These are phyloP conservation scores for Diaporthe humulicola DNA, from an alignment of 2,329 filamentous ascomycete species.

Conservation along the genomic window DNA sequence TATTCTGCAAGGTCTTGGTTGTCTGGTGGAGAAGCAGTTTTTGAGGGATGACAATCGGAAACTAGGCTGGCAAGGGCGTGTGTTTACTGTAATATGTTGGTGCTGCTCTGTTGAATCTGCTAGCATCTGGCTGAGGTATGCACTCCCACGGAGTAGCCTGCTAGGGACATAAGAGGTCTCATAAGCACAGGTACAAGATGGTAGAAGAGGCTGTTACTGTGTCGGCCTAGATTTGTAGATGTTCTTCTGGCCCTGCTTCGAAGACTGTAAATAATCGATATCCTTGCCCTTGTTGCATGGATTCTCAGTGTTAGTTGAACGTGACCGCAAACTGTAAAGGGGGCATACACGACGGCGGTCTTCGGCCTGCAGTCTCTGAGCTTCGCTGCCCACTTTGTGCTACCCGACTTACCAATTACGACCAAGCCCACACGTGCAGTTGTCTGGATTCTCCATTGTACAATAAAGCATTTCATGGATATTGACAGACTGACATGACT, in stretches of 20 bases:
- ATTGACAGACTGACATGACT: neutral
- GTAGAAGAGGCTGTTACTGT: neutral
- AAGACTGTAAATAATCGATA: neutral
- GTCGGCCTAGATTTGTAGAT: neutral
- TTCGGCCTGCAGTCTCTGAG: neutral
- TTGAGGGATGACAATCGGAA: neutral
- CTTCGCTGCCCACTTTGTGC: neutral
- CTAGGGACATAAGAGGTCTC: neutral
- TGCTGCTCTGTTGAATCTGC: conserved; percentile 25
- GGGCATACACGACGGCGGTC: neutral
- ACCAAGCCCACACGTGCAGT: neutral
- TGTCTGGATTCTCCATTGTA: neutral
- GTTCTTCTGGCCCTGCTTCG: neutral
- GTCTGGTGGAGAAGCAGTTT: conserved; percentile 8
- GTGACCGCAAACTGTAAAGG: neutral
- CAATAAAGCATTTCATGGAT: neutral
- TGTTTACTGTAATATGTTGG: conserved; percentile 1
- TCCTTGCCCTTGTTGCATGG: neutral
- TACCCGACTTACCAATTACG: neutral
- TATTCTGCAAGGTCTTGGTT: conserved; percentile 29
- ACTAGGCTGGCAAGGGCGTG: neutral
- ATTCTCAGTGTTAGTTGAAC: neutral
- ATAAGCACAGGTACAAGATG: neutral
- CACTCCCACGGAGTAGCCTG: conserved; percentile 14
- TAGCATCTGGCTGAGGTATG: conserved; percentile 31